Evolutionary conservation across 2,329 filamentous ascomycete genomes (phyloP).

Genomic region (Fusarium nygamai): DNA sequence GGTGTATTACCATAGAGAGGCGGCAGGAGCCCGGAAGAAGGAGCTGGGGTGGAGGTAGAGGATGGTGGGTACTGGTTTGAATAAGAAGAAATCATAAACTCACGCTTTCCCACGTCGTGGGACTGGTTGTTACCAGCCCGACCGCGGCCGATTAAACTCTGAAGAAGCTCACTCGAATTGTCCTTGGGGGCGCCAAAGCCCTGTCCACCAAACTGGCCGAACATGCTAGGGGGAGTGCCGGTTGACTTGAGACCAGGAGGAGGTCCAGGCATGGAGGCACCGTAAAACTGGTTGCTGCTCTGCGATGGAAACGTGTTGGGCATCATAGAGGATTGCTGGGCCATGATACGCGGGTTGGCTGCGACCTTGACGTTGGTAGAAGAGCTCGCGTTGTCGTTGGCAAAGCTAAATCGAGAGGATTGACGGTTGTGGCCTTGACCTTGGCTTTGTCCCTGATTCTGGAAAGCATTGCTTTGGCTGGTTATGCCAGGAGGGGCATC

Average conservation of each 20-base stretch:
- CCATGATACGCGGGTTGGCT: constrained; percentile 83
- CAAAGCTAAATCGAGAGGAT: constrained; percentile 87
- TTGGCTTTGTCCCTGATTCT: constrained; percentile 53
- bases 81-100: constrained; percentile 95
- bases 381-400: constrained; percentile 71
- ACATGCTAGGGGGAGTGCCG: constrained; percentile 93
- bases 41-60: constrained; percentile 83
- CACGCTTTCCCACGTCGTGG: constrained; percentile 94
- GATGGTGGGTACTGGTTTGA: constrained; percentile 86
- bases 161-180: constrained; percentile 71
- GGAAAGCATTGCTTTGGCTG: constrained; percentile 57
- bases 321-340: constrained; percentile 89
- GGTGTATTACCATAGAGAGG: constrained; percentile 89
- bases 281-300: constrained; percentile 78
- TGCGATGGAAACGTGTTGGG: constrained; percentile 70
- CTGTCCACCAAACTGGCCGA: constrained; percentile 85
- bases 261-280: constrained; percentile 87
- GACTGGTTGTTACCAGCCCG: constrained; percentile 74
- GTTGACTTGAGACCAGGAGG: constrained; percentile 96
- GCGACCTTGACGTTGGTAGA: constrained; percentile 75
- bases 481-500: constrained; percentile 69
- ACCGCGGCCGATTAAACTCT: constrained; percentile 80
- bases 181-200: constrained; percentile 80
- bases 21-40: constrained; percentile 89
- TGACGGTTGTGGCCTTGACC: constrained; percentile 80